Conservation (phyloP, 768 basidiomycete genomes). For the Coprinopsis marcescibilis region DNA sequence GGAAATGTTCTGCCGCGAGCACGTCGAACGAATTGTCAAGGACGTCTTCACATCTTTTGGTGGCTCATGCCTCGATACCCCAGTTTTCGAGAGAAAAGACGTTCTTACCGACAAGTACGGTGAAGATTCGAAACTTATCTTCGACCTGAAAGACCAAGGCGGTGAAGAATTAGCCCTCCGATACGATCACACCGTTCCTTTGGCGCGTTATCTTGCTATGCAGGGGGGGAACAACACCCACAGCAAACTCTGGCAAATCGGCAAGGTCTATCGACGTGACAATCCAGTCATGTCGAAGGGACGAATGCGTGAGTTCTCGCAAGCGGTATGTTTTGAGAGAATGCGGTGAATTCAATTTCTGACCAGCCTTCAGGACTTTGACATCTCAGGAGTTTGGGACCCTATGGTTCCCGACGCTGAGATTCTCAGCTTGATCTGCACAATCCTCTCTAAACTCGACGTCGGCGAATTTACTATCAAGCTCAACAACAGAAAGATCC, state of each 20-base stretch:
- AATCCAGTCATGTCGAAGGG: conserved; percentile 98
- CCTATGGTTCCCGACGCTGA: conserved; percentile 98
- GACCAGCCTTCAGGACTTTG: conserved; percentile 67
- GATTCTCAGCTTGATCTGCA: conserved; percentile 74
- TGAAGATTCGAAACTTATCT: conserved; percentile 95
- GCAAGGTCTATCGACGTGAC: conserved; percentile 97
- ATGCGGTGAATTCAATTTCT: not conserved
- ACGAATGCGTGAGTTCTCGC: conserved; percentile 96
- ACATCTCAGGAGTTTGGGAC: conserved; percentile 90
- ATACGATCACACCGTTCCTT: conserved; percentile 96
- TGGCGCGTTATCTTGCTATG: conserved; percentile 95
- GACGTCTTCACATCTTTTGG: conserved; percentile 86
- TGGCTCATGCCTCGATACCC: conserved; percentile 90
- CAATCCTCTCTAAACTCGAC: conserved; percentile 75
- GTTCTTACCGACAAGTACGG: conserved; percentile 95
- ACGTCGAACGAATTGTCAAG: conserved; percentile 85
- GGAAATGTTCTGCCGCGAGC: conserved; percentile 88
- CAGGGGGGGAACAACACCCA: conserved; percentile 69
- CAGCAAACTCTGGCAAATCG: conserved; percentile 92
- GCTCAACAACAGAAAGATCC: conserved; percentile 94
- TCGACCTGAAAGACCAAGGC: conserved; percentile 95
- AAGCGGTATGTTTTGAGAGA: conserved; percentile 59
- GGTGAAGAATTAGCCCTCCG: conserved; percentile 92
- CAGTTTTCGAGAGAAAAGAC: conserved; percentile 97
- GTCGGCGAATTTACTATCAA: conserved; percentile 95